These are phyloP conservation scores for Pichia heedii DNA, from an alignment of 805 yeast species.

Conservation along the genomic window DNA sequence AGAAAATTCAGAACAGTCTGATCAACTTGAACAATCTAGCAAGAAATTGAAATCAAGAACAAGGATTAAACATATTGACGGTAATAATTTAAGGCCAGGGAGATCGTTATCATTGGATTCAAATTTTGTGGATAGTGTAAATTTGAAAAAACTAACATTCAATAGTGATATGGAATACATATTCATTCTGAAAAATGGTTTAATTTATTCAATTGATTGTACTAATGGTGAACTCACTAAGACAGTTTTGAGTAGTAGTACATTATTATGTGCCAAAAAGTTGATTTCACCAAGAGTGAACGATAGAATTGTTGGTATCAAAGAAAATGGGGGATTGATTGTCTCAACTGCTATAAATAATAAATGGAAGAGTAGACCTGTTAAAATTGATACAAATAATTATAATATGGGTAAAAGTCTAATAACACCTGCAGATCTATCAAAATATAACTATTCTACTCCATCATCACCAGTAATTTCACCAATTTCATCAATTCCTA, in stretches of 20 bases:
- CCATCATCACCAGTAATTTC: not conserved
- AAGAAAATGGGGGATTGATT: conserved; percentile 40
- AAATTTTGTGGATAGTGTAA: conserved; percentile 22
- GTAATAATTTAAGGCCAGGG: not conserved
- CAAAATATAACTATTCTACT: conserved; percentile 9
- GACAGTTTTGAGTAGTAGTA: conserved; percentile 23
- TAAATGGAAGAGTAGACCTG: conserved; percentile 51
- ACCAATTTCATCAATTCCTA: not conserved
- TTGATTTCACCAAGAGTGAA: conserved; percentile 64
- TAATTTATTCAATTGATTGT: conserved; percentile 40
- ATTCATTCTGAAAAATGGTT: conserved; percentile 44
- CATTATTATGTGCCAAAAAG: conserved; percentile 44
- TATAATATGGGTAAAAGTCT: conserved; percentile 36
- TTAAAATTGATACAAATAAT: conserved; percentile 37
- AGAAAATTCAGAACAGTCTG: too few species aligned
- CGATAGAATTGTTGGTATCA: conserved; percentile 56
- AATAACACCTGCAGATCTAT: conserved; percentile 31
- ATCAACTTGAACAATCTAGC: not conserved
- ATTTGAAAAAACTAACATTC: conserved; percentile 21
- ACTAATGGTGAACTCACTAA: conserved; percentile 35
- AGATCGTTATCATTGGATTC: conserved; percentile 27
- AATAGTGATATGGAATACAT: conserved; percentile 37
- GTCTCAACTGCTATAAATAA: conserved; percentile 60
- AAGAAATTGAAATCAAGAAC: not conserved
- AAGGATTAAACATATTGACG: not conserved